Percentiles rank a stretch among this genome's conserved stretches.
Evolutionary conservation across 257 asterid genomes (phyloP).

Genomic region (Nicotiana noctiflora): DNA sequence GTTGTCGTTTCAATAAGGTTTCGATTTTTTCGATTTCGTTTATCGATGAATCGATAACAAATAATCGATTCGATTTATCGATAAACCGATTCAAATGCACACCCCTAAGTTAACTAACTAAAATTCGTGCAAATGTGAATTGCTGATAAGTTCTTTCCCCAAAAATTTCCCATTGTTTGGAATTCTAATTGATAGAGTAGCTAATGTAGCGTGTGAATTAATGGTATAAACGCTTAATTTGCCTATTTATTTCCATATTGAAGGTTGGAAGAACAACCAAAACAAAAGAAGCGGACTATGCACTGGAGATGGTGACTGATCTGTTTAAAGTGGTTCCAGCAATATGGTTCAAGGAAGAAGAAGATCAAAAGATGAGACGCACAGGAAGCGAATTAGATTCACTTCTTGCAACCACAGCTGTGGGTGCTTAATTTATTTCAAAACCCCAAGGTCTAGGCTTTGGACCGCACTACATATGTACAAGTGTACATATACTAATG

Average conservation of each 20-base stretch:
- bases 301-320: constrained; percentile 37
- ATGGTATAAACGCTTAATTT: not conserved
- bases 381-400: constrained; percentile 49
- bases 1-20: no score
- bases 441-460: not conserved
- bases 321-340: constrained; percentile 61
- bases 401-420: constrained; percentile 38
- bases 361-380: constrained; percentile 19
- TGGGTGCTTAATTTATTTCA: constrained; percentile 43
- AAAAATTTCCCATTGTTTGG: no score
- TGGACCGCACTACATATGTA: not conserved
- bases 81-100: no score
- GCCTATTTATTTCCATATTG: not conserved
- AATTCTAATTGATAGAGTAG: no score
- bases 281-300: constrained; percentile 70
- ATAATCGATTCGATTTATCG: no score
- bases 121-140: no score
- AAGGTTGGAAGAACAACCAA: constrained; percentile 63
- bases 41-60: no score
- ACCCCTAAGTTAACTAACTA: no score
- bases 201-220: no score
- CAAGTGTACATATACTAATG: not conserved
- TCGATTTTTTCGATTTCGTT: no score
- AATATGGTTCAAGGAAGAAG: constrained; percentile 47
- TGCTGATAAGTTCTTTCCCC: no score